phyloP scores from a whole-genome alignment of 352 stramenopile genomes.

The Globisporangium parvum region DNA sequence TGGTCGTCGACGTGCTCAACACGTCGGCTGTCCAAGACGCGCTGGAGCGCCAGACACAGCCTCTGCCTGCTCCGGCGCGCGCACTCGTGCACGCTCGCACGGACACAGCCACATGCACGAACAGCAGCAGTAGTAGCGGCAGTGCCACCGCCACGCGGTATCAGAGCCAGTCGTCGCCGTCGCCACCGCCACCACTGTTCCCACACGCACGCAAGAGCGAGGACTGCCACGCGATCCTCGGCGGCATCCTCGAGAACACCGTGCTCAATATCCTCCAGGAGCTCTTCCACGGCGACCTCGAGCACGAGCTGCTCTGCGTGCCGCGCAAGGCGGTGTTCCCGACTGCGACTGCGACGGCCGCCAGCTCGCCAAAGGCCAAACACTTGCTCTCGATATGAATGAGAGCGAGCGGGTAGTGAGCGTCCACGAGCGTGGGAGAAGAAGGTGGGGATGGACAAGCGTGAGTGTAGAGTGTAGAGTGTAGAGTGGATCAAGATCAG shows the following conservation, averaged over 20 bases:
- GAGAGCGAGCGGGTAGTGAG: background rate
- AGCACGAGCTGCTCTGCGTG: conserved; percentile 60
- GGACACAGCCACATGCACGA: conserved; percentile 7
- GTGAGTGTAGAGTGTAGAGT: too few relatives aligned
- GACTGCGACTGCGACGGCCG: background rate
- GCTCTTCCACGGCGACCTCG: conserved; percentile 72
- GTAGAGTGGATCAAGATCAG: too few relatives aligned
- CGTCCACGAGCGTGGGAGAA: too few relatives aligned
- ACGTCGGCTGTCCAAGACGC: conserved; percentile 40
- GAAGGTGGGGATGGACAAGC: too few relatives aligned
- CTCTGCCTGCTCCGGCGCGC: conserved; percentile 20
- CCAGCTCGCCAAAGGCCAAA: conserved; percentile 13
- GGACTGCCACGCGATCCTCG: conserved; percentile 60
- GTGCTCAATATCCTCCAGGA: conserved; percentile 80
- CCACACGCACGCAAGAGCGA: conserved; percentile 33
- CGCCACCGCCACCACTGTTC: conserved; percentile 10
- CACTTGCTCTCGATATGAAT: conserved; percentile 2
- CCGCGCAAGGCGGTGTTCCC: conserved; percentile 55
- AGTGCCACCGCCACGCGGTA: too few relatives aligned
- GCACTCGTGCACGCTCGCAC: conserved; percentile 16
- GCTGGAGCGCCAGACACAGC: conserved; percentile 30
- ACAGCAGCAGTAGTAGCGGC: conserved; percentile 4
- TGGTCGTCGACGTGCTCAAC: conserved; percentile 55
- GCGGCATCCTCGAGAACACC: conserved; percentile 68
- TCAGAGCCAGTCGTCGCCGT: background rate